phyloP scores from a whole-genome alignment of 768 basidiomycete species.

The Chalciporus sphaerocephalus region DNA sequence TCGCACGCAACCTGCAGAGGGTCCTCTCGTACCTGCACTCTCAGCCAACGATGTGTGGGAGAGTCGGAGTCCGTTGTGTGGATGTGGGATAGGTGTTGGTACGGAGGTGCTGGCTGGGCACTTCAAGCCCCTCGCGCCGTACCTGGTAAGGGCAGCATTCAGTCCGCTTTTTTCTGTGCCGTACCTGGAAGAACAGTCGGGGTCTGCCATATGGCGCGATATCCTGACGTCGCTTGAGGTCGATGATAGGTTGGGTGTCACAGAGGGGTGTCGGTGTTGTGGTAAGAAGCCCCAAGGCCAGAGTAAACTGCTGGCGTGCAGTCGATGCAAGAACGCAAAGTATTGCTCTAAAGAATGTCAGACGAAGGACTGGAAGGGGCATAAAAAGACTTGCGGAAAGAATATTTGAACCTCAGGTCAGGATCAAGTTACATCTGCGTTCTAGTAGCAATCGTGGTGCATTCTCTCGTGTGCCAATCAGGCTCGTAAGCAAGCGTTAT shows the following conservation, averaged over 20 bases:
- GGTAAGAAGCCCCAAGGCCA: background rate
- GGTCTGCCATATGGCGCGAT: background rate
- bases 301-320: conserved; percentile 14
- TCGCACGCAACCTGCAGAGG: conserved; percentile 26
- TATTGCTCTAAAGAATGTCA: conserved; percentile 47
- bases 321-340: conserved; percentile 36
- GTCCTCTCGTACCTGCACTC: conserved; percentile 30
- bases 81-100: conserved; percentile 13
- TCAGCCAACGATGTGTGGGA: background rate
- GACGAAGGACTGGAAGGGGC: conserved; percentile 10
- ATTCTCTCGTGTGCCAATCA: no score
- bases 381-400: conserved; percentile 6
- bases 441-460: no score
- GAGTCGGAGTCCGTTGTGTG: conserved; percentile 8
- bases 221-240: background rate
- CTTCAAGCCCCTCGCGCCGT: conserved; percentile 39
- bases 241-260: background rate
- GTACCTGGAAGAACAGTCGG: conserved; percentile 36
- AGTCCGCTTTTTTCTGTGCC: conserved; percentile 51
- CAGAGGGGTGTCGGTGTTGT: conserved; percentile 5
- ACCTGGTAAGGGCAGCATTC: conserved; percentile 49
- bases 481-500: no score
- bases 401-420: no score
- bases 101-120: conserved; percentile 11
- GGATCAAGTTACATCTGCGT: no score